phyloP scores from a whole-genome alignment of 257 asterid genomes.

The Solanum acaule region DNA sequence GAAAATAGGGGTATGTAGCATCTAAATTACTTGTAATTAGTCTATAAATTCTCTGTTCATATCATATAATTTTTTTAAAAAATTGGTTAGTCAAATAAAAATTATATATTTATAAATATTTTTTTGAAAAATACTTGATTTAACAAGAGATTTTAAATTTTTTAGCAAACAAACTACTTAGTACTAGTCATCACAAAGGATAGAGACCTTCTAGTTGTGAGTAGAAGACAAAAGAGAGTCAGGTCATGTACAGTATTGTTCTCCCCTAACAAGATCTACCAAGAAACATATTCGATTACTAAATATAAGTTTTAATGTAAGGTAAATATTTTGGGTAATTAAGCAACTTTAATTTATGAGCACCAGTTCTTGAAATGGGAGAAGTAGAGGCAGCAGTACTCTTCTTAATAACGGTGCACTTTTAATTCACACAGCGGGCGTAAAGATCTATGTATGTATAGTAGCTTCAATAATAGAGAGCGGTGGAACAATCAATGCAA shows the following conservation, averaged over 20 bases:
- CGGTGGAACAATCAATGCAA: not conserved
- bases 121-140: not conserved
- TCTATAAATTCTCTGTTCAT: not conserved
- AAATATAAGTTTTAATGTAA: not conserved
- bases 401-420: not conserved
- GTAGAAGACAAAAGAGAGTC: not conserved
- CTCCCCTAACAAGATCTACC: not conserved
- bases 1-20: not conserved
- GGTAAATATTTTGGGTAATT: not conserved
- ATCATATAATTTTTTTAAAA: not conserved
- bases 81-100: not conserved
- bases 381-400: not conserved
- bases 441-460: not conserved
- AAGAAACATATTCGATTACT: not conserved
- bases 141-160: too few relatives aligned
- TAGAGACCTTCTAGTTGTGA: not conserved
- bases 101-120: not conserved
- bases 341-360: not conserved
- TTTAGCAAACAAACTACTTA: too few relatives aligned
- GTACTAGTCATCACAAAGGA: not conserved
- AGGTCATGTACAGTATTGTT: not conserved
- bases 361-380: not conserved
- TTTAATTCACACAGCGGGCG: not conserved
- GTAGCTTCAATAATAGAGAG: not conserved
- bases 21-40: not conserved